Evolutionary conservation across 768 basidiomycete genomes (phyloP).

Genomic region (Sarcodon aspratus): DNA sequence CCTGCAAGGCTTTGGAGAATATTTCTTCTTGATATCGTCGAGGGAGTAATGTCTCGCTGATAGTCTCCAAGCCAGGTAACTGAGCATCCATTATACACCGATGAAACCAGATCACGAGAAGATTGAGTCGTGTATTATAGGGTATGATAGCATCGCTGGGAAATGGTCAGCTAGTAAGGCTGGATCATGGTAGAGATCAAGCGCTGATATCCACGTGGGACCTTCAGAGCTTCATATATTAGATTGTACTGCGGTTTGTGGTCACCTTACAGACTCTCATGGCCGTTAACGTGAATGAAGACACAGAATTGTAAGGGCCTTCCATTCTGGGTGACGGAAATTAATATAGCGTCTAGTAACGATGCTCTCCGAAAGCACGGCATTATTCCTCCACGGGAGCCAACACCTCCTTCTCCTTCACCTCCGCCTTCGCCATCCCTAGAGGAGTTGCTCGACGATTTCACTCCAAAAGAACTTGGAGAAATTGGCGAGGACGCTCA

Average conservation of each 20-base stretch:
- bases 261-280: conserved; percentile 18
- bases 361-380: conserved; percentile 90
- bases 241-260: not conserved
- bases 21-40: conserved; percentile 48
- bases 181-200: not conserved
- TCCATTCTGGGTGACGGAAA: not conserved
- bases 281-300: conserved; percentile 78
- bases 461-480: conserved; percentile 49
- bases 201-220: not conserved
- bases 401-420: conserved; percentile 66
- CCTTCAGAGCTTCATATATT: not conserved
- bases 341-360: conserved; percentile 44
- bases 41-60: conserved; percentile 30
- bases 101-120: not conserved
- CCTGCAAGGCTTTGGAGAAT: conserved; percentile 34
- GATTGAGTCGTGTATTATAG: too few relatives aligned
- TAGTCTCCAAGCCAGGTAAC: conserved; percentile 7
- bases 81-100: not conserved
- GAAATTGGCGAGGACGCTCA: conserved; percentile 62
- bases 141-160: too few relatives aligned
- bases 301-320: conserved; percentile 84
- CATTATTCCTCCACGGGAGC: conserved; percentile 69
- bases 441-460: conserved; percentile 53
- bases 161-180: too few relatives aligned
- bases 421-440: conserved; percentile 70